phyloP scores from a whole-genome alignment of 2,329 filamentous ascomycete species.

The Botrytis tulipae region DNA sequence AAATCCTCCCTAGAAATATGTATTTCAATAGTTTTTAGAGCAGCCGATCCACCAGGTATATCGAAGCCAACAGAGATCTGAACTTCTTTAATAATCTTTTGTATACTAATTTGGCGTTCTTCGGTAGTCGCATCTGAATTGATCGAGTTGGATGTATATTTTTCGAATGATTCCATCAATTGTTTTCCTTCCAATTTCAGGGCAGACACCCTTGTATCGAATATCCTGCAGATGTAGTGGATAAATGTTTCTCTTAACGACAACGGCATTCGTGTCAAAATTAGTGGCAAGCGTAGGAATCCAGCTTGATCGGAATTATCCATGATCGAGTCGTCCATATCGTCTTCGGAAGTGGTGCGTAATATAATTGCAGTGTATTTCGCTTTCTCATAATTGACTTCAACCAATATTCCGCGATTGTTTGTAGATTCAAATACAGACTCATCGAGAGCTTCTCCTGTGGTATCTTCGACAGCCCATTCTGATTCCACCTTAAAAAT shows the following conservation, averaged over 20 bases:
- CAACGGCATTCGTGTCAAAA: conserved; percentile 47
- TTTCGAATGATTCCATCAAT: conserved; percentile 38
- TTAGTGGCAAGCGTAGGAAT: conserved; percentile 45
- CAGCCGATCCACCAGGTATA: conserved; percentile 27
- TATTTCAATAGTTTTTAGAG: conserved; percentile 45
- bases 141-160: conserved; percentile 34
- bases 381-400: conserved; percentile 36
- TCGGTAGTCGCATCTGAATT: conserved; percentile 26
- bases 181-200: conserved; percentile 42
- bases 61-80: conserved; percentile 35
- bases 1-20: conserved; percentile 44
- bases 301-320: conserved; percentile 24
- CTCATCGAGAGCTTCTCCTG: not conserved
- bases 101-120: conserved; percentile 24
- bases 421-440: conserved; percentile 24
- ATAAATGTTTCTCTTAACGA: conserved; percentile 44
- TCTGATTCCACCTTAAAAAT: conserved; percentile 43
- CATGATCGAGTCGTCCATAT: conserved; percentile 24
- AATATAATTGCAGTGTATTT: conserved; percentile 35
- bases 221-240: conserved; percentile 44
- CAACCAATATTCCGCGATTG: conserved; percentile 32
- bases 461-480: conserved; percentile 30
- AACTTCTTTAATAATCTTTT: conserved; percentile 33
- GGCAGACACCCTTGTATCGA: conserved; percentile 44
- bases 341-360: conserved; percentile 21